A percentile compares a stretch with the other conserved stretches of the same genome.
Conservation (phyloP, 2,329 filamentous ascomycete species). For the Fusarium chaquense region DNA sequence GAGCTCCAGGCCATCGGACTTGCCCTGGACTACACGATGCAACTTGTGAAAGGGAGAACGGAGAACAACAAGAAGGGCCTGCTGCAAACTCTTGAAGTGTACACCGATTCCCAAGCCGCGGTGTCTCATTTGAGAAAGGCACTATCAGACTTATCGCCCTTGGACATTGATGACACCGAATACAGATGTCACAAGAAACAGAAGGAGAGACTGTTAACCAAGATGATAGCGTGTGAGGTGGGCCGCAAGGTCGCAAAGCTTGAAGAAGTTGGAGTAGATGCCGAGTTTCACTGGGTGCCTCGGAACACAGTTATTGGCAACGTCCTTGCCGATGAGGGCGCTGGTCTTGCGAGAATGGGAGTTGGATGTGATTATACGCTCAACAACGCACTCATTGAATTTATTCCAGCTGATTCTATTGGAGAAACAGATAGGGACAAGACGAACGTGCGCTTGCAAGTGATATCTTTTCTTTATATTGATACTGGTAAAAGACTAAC, state of each 20-base stretch:
- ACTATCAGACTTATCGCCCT: not conserved
- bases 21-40: slow-evolving; percentile 27
- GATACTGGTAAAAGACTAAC: not conserved
- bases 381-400: slow-evolving; percentile 8
- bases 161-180: not conserved
- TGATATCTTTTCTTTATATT: not conserved
- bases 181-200: not conserved
- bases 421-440: not conserved
- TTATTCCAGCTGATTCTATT: not conserved
- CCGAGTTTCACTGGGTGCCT: slow-evolving; percentile 40
- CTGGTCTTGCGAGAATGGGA: not conserved
- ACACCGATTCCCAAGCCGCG: slow-evolving; percentile 12
- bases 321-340: slow-evolving; percentile 21
- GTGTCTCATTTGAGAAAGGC: not conserved
- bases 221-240: not conserved
- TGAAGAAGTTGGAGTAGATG: not conserved
- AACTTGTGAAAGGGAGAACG: not conserved
- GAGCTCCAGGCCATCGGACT: slow-evolving; percentile 29
- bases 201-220: not conserved
- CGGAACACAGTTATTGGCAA: slow-evolving; percentile 18
- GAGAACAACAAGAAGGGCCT: not conserved
- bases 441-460: not conserved
- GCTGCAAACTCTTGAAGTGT: slow-evolving; percentile 21
- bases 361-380: not conserved
- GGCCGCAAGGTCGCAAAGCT: not conserved